phyloP scores from a whole-genome alignment of 257 asterid genomes.

The Solanum paucissectum region DNA sequence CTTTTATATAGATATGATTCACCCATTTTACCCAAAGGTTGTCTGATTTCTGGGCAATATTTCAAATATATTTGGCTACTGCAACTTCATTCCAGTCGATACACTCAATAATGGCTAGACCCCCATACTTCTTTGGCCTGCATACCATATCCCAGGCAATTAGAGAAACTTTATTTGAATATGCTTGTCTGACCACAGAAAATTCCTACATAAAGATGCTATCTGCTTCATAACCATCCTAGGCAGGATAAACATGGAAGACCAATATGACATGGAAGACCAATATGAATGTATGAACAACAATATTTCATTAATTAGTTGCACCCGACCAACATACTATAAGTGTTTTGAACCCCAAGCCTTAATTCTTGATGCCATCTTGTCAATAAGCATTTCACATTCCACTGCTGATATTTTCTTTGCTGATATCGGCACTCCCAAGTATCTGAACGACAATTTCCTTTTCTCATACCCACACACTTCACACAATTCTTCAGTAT shows the following conservation, averaged over 20 bases:
- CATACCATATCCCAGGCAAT: too few relatives aligned
- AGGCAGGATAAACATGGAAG: neutral
- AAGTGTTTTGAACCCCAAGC: neutral
- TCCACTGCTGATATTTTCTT: neutral
- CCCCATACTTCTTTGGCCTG: too few relatives aligned
- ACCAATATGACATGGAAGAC: neutral
- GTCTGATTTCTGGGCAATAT: too few relatives aligned
- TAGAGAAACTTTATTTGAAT: too few relatives aligned
- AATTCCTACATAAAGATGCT: neutral
- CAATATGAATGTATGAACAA: neutral
- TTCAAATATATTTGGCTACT: too few relatives aligned
- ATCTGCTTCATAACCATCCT: neutral
- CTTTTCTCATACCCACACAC: too few relatives aligned
- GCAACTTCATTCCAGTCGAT: too few relatives aligned
- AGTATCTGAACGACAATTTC: neutral
- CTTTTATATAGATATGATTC: too few relatives aligned
- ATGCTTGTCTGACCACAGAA: neutral
- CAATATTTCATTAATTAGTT: neutral
- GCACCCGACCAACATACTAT: neutral
- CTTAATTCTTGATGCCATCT: neutral
- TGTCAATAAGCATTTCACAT: neutral
- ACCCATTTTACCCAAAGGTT: too few relatives aligned
- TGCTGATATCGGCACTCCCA: neutral
- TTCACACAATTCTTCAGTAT: too few relatives aligned
- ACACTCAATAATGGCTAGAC: too few relatives aligned